Conservation (phyloP, 1,139 yeast genomes). For the Diutina rugosa region DNA sequence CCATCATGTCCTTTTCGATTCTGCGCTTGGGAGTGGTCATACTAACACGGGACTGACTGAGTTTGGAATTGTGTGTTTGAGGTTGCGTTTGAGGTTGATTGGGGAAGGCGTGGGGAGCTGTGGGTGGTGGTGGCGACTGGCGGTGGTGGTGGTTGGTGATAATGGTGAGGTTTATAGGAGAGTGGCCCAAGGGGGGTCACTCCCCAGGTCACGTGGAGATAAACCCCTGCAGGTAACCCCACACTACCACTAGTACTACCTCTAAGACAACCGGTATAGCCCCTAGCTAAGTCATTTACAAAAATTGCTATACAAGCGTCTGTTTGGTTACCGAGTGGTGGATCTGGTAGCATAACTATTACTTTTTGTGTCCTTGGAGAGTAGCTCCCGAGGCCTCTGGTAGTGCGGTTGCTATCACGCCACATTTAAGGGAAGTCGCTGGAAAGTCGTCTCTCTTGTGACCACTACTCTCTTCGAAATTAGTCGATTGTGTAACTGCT, state of each 20-base stretch:
- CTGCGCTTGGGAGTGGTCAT: conserved; percentile 61
- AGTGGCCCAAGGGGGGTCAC: background rate
- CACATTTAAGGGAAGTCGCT: background rate
- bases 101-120: background rate
- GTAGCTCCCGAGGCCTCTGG: no score
- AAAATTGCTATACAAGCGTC: no score
- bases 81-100: background rate
- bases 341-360: no score
- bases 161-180: background rate
- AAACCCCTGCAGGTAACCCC: background rate
- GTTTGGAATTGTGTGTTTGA: no score
- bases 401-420: background rate
- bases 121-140: background rate
- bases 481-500: no score
- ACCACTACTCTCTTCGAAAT: no score
- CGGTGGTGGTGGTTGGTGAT: background rate
- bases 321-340: no score
- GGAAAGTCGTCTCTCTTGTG: no score
- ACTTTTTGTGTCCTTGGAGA: no score
- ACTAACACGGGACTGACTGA: no score
- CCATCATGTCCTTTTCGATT: conserved; percentile 95
- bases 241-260: background rate
- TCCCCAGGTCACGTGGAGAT: background rate
- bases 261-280: background rate
- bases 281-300: no score